These are phyloP conservation scores for Pestalotiopsis sp. DNA, from an alignment of 2,329 filamentous ascomycete genomes.

Conservation along the genomic window DNA sequence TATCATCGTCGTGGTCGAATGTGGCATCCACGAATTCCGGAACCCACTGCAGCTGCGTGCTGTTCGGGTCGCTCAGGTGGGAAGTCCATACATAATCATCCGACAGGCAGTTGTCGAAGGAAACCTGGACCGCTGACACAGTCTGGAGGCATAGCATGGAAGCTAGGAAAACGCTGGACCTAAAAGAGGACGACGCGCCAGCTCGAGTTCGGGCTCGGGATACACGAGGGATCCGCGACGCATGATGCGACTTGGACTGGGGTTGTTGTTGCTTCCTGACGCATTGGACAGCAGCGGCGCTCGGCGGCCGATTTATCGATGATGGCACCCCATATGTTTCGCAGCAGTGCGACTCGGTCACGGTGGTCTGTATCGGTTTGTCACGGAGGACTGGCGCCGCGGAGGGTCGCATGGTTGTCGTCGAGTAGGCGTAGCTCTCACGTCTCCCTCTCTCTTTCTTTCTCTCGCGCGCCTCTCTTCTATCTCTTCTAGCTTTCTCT, in stretches of 20 bases:
- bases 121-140: constrained; percentile 65
- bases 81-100: constrained; percentile 56
- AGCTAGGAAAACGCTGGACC: constrained; percentile 32
- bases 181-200: constrained; percentile 26
- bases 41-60: constrained; percentile 73
- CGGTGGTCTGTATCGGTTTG: constrained; percentile 8
- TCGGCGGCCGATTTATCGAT: neutral
- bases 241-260: neutral
- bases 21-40: constrained; percentile 74
- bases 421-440: neutral
- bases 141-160: constrained; percentile 41
- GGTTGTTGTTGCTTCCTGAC: neutral
- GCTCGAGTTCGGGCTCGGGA: neutral
- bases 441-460: neutral
- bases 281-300: neutral
- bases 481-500: neutral
- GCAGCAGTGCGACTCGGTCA: constrained; percentile 11
- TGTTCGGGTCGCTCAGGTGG: constrained; percentile 38
- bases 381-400: constrained; percentile 14
- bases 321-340: neutral
- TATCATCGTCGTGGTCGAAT: constrained; percentile 64
- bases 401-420: constrained; percentile 27
- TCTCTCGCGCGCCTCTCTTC: neutral
- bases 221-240: neutral
- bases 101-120: constrained; percentile 83